phyloP scores from a whole-genome alignment of 192 early-diverging fungal genomes.

The Phycomyces blakesleeanus region DNA sequence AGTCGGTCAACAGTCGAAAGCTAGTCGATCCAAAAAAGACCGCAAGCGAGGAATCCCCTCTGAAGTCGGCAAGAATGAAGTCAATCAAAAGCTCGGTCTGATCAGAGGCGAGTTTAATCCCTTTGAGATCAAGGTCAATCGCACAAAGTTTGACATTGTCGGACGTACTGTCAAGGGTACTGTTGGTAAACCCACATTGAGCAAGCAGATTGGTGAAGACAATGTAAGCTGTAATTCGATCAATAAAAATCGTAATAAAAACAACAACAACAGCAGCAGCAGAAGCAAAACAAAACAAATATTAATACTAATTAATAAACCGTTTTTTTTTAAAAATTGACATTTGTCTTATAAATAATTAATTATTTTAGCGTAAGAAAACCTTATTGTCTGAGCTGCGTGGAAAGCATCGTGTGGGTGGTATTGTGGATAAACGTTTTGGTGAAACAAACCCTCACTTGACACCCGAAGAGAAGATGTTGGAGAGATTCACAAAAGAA shows the following conservation, averaged over 20 bases:
- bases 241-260: constrained; percentile 1
- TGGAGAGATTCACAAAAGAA: constrained; percentile 90
- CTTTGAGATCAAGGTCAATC: constrained; percentile 83
- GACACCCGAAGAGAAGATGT: constrained; percentile 94
- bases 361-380: constrained; percentile 76
- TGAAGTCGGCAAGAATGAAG: constrained; percentile 54
- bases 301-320: too few relatives aligned
- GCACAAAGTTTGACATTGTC: constrained; percentile 78
- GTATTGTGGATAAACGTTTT: constrained; percentile 89
- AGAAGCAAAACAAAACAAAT: too few relatives aligned
- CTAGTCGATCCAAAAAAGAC: constrained; percentile 62
- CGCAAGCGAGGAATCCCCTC: constrained; percentile 47
- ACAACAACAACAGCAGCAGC: not conserved
- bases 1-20: constrained; percentile 63
- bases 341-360: too few relatives aligned
- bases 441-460: constrained; percentile 86
- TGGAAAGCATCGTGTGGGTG: constrained; percentile 63
- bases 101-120: constrained; percentile 69
- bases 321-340: too few relatives aligned
- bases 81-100: constrained; percentile 40
- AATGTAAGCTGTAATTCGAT: constrained; percentile 41
- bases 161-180: constrained; percentile 80
- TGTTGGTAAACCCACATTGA: constrained; percentile 74
- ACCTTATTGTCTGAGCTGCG: constrained; percentile 78
- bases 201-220: constrained; percentile 81